phyloP scores from a whole-genome alignment of 768 basidiomycete genomes.

The Lactarius hatsudake region DNA sequence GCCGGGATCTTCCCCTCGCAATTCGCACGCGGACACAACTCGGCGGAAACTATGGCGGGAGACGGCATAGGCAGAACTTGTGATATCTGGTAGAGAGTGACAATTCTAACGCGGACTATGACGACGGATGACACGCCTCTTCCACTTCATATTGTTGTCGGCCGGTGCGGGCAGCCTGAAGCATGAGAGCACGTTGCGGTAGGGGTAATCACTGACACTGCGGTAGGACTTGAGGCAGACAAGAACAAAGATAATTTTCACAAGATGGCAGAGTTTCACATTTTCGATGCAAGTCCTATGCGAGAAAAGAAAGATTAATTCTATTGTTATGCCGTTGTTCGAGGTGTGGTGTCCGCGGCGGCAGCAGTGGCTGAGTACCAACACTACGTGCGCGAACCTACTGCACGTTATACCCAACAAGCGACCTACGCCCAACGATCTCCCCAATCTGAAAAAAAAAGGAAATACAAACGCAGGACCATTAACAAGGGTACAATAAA shows the following conservation, averaged over 20 bases:
- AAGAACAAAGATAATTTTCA: not conserved
- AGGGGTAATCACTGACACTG: no score
- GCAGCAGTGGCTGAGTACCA: not conserved
- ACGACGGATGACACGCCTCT: no score
- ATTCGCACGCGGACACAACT: no score
- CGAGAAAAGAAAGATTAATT: not conserved
- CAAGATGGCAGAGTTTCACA: not conserved
- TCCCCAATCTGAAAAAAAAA: constrained; percentile 70
- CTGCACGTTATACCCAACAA: constrained; percentile 72
- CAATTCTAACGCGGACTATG: no score
- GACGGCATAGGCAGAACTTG: no score
- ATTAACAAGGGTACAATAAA: not conserved
- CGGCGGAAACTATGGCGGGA: no score
- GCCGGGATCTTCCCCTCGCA: no score
- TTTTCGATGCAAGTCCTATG: not conserved
- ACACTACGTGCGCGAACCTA: not conserved
- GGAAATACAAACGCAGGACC: constrained; percentile 1
- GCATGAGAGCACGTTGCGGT: no score
- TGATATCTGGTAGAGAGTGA: no score
- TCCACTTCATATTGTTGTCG: not conserved
- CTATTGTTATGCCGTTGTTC: not conserved
- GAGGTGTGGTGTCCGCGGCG: not conserved
- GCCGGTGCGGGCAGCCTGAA: not conserved
- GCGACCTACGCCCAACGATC: constrained; percentile 75
- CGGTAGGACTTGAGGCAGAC: not conserved